Evolutionary conservation across 257 asterid genomes (phyloP), one percentile per base, ranked within the genome.

Genomic region (Solanum bulbocastanum): DNA sequence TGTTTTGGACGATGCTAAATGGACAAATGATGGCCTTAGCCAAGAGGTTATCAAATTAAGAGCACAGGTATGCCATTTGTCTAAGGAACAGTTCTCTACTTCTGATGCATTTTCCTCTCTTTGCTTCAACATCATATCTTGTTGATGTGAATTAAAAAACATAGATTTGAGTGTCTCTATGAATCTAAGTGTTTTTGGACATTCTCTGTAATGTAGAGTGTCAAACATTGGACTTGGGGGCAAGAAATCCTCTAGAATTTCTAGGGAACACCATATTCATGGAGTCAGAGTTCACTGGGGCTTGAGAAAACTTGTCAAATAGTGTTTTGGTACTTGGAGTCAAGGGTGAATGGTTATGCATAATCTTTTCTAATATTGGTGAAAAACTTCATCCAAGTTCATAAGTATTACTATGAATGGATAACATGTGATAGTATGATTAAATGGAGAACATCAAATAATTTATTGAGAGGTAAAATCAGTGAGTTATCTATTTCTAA

Each of bases 1-100:
- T 76, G 93, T 87, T 88, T 69, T 94, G 89, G 98, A 93, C 69
- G 96, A 96, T 37, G 90, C 93, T 52, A 96, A 93, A 90, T 90
- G 88, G 92, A 86, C 95, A 20, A 93, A 92, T 73, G 98, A 93
- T 87, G 90, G 90, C 92, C 97, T 93, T 88, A 93, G 93, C 91
- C 96, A 95, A 89, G 99, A 96, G 93, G 95, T 95, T 86, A 87
- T 89, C 84, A 95, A 91, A 89, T 92, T 96, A 90, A 93, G 98
- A 91, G 95, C 95, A 85, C 99, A 96, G 99, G 99, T 96, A 89
- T 83, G 30, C 44, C 52, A 68, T 66, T 86, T 87, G 35, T 84
- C 72, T 23, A 32, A 42, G 69, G 86, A 30, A 40, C 22, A 32
- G 69, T 37, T 52, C 46, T 87, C 87, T 86, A 62, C 66, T 56